These are phyloP conservation scores for Microbotryum intermedium DNA, from an alignment of 1,284 basidiomycete genomes.

Conservation along the genomic window DNA sequence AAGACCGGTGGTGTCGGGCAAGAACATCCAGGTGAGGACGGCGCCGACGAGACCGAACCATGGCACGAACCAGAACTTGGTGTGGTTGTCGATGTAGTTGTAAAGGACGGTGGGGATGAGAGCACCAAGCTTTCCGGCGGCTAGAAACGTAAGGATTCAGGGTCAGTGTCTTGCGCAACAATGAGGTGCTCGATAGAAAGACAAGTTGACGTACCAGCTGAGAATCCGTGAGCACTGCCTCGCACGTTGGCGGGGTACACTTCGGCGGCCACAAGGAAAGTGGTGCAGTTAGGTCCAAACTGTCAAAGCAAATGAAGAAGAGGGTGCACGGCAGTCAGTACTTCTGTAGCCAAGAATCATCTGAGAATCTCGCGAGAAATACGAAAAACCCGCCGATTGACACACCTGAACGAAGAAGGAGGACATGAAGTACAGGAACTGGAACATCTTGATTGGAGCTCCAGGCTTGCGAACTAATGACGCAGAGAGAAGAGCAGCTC, in stretches of 20 bases:
- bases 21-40: constrained; percentile 44
- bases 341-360: background rate
- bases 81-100: constrained; percentile 38
- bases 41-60: constrained; percentile 48
- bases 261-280: constrained; percentile 39
- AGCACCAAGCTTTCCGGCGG: constrained; percentile 40
- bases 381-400: too few species aligned
- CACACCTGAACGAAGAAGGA: constrained; percentile 43
- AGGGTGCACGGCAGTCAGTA: background rate
- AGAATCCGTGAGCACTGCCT: constrained; percentile 40
- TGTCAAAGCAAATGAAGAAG: constrained; percentile 43
- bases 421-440: constrained; percentile 45
- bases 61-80: constrained; percentile 48
- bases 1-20: constrained; percentile 48
- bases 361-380: background rate
- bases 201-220: too few species aligned
- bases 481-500: too few species aligned
- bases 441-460: constrained; percentile 34
- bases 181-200: too few species aligned
- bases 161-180: too few species aligned
- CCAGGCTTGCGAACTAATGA: constrained; percentile 33
- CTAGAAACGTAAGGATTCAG: too few species aligned
- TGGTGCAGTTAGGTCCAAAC: constrained; percentile 46
- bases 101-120: constrained; percentile 39
- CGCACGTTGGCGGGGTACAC: constrained; percentile 40